Conservation (phyloP, 2,329 filamentous ascomycete genomes). For the Diaporthe sp. region DNA sequence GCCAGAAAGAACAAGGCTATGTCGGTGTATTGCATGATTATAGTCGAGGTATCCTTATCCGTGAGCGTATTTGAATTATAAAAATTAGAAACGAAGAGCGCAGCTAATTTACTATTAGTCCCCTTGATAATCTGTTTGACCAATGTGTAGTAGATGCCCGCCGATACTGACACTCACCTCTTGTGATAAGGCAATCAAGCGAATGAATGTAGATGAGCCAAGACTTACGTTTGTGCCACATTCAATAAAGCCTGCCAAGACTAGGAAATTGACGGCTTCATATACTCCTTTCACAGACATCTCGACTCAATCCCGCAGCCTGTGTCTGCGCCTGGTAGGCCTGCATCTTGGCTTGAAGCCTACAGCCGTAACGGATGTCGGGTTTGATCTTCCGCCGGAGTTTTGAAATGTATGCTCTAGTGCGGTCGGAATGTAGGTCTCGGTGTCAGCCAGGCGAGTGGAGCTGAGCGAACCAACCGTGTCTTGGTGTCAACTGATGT, state of each 20-base stretch:
- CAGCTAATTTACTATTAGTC: background rate
- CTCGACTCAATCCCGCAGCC: background rate
- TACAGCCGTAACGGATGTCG: background rate
- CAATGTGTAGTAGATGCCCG: background rate
- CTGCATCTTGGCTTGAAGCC: background rate
- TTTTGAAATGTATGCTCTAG: background rate
- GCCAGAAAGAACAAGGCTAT: background rate
- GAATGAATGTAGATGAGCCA: slow-evolving; percentile 2
- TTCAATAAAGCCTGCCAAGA: background rate
- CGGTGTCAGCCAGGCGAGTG: background rate
- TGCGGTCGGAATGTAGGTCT: background rate
- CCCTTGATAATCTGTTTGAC: background rate
- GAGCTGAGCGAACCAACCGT: background rate
- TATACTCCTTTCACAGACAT: background rate
- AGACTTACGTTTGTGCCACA: background rate
- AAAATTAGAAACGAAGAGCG: background rate
- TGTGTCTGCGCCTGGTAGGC: background rate
- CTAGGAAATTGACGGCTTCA: background rate
- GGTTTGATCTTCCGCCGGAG: slow-evolving; percentile 19
- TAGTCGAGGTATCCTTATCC: no score
- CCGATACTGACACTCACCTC: slow-evolving; percentile 7
- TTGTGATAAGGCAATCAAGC: background rate
- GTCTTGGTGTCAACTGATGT: background rate
- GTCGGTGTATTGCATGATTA: background rate
- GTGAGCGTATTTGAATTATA: no score